Base-by-base conservation (phyloP, 2,329 filamentous ascomycete genomes). In the Hypoxylon sp. region DNA sequence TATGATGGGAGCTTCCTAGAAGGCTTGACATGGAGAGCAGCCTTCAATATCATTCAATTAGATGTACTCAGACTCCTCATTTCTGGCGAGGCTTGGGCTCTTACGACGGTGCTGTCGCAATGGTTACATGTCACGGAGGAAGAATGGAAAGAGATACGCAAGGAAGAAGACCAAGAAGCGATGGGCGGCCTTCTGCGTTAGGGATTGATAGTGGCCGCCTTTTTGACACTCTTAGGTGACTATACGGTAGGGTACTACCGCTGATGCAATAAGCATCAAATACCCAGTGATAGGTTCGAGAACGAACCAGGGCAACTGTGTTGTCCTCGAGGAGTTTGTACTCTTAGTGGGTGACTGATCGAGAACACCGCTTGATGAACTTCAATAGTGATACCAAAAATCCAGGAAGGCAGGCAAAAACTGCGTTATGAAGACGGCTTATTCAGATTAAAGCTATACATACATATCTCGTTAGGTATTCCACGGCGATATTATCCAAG, bases 31-130 rank as follows among this genome's bases (percentile, higher is more conserved):
- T 75, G 79, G 73, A 81, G 80, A 10, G 81, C 78, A 6, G 58
- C 82, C 2, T 75, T 81, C 31, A 88, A 87, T 73, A 79, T 86
- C 57, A 54, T 86, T 4, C 80, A 82, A 11, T 64, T 83, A 1
- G 84, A 88, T 71, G 72, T 86, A 14, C 46, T 85, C 17, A 81
- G 85, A 60, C 68, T 87, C 2, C 70, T 82, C 6, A 70, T 86
- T 17, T 80, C 82, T 6, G 79, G 81, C 2, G 84, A 84, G 57
- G 66, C 84, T 4, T 88, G 85, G 85, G 80, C 81, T 1, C 44
- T 79, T 0, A 78, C 84, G 13, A 81, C 83, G 1, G 62, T 79
- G 3, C 53, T 78, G 1, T 78, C 82, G 3, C 79, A 81, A 68
- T 81, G 76, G 71, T 77, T 81, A 17, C 83, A 84, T 58, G 75